Evolutionary conservation across 306 rosid species (phyloP), one percentile per base, ranked within the genome.

Genomic region (Mimosa pudica): DNA sequence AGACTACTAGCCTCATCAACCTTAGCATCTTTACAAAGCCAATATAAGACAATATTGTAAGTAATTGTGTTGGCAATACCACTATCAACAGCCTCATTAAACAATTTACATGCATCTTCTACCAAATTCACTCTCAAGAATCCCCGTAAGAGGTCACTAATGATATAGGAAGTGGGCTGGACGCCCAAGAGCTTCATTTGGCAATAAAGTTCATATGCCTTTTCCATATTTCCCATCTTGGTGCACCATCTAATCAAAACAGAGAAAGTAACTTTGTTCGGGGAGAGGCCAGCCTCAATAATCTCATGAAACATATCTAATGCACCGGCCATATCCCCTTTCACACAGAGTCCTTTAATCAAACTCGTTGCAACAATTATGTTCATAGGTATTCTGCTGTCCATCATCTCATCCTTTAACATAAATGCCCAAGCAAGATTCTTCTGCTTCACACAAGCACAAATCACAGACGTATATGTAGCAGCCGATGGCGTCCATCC

Each of bases 331-430:
- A 89, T 45, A 68, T 90, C 79, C 69, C 97, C 91, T 79, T 55
- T 82, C 87, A 47, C 71, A 73, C 90, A 90, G 77, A 81, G 65
- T 55, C 94, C 97, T 78, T 85, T 88, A 85, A 92, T 80, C 87
- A 94, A 94, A 70, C 81, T 84, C 7, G 86, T 87, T 2, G 84
- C 92, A 82, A 82, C 88, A 74, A 44, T 20, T 84, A 82, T 74
- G 82, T 87, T 85, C 77, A 89, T 45, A 2, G 86, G 84, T n/a
- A 75, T 47, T 64, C 96, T 87, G 24, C 84, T 82, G 57, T 77
- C 76, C 46, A 85, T 72, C 98, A 94, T 94, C 79, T 90, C 94
- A 83, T 92, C 94, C 85, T 79, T 94, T 36, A 90, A 70, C 82
- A 84, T 80, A 80, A 85, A 33, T 20, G 93, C 98, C 66, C 83